These are phyloP conservation scores for Backusella psychrophila DNA, from an alignment of 192 early-diverging fungal genomes.

Conservation along the genomic window DNA sequence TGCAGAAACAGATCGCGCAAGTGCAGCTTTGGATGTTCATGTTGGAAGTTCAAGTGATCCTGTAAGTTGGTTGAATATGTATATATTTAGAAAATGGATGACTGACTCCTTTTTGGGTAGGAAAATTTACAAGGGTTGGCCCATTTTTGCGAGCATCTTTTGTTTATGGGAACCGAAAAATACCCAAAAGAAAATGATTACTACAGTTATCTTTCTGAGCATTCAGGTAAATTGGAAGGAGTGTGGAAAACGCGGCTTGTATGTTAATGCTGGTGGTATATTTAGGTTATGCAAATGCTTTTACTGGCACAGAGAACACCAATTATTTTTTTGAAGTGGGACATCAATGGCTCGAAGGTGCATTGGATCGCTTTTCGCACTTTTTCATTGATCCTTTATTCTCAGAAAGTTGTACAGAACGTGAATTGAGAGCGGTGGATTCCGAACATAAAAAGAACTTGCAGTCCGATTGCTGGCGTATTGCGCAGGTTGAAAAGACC, in stretches of 20 bases:
- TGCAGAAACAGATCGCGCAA: conserved; percentile 51
- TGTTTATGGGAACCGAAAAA: conserved; percentile 64
- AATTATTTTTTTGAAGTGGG: conserved; percentile 57
- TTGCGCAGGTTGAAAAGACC: conserved; percentile 77
- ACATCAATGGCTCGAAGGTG: conserved; percentile 44
- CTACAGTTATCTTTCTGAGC: conserved; percentile 43
- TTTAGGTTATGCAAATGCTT: conserved; percentile 46
- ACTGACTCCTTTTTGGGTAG: conserved; percentile 23
- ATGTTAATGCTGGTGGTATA: neutral
- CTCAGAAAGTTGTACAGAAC: conserved; percentile 76
- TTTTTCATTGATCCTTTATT: conserved; percentile 92
- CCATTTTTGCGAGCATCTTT: conserved; percentile 69
- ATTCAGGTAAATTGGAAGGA: conserved; percentile 35
- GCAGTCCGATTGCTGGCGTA: conserved; percentile 78
- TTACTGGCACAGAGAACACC: conserved; percentile 44
- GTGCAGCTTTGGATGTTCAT: conserved; percentile 56
- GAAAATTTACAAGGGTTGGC: conserved; percentile 60
- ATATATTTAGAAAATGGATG: neutral
- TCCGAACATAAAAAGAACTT: conserved; percentile 91
- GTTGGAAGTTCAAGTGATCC: conserved; percentile 62
- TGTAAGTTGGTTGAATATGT: conserved; percentile 16
- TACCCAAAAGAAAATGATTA: conserved; percentile 71
- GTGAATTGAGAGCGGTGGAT: conserved; percentile 90
- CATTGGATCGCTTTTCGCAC: conserved; percentile 65
- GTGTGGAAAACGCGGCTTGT: neutral